Conservation (phyloP, 2,329 filamentous ascomycete species). For the Trichoderma brevicompactum region DNA sequence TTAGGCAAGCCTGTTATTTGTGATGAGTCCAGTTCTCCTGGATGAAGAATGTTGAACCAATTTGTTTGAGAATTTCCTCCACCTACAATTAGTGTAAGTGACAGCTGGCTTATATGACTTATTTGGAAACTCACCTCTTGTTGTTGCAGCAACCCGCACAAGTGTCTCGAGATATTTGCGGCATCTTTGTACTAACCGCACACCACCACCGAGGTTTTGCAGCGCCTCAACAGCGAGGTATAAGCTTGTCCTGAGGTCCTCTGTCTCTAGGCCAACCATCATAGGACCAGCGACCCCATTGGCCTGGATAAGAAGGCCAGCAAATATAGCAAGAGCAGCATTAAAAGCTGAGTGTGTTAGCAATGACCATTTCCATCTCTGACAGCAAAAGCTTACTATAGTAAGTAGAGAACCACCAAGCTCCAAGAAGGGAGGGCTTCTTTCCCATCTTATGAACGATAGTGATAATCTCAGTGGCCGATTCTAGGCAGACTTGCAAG, state of each 20-base stretch:
- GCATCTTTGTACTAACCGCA: slow-evolving; percentile 12
- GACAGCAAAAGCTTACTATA: slow-evolving; percentile 1
- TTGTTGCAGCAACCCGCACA: slow-evolving; percentile 11
- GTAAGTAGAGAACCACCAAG: slow-evolving; percentile 20
- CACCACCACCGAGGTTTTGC: slow-evolving; percentile 8
- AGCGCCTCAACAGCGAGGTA: slow-evolving; percentile 4
- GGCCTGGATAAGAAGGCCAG: slow-evolving; percentile 8
- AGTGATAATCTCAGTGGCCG: slow-evolving; percentile 2
- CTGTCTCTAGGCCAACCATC: background rate
- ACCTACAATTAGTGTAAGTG: background rate
- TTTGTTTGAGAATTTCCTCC: background rate
- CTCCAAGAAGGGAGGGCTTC: slow-evolving; percentile 8
- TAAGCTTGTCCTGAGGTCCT: slow-evolving; percentile 1
- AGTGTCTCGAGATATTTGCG: slow-evolving; percentile 20
- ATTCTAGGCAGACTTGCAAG: slow-evolving; percentile 13
- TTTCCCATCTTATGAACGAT: slow-evolving; percentile 14
- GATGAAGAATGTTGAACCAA: slow-evolving; percentile 15
- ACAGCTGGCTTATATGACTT: background rate
- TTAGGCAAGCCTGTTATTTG: background rate
- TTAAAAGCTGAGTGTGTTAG: slow-evolving; percentile 4
- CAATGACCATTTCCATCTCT: background rate
- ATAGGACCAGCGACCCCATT: background rate
- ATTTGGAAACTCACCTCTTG: background rate
- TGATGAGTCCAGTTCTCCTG: background rate
- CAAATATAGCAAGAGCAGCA: slow-evolving; percentile 9